Evolutionary conservation across 805 yeast species (phyloP), one percentile per base, ranked within the genome.

Genomic region (Teunomyces pallodes): DNA sequence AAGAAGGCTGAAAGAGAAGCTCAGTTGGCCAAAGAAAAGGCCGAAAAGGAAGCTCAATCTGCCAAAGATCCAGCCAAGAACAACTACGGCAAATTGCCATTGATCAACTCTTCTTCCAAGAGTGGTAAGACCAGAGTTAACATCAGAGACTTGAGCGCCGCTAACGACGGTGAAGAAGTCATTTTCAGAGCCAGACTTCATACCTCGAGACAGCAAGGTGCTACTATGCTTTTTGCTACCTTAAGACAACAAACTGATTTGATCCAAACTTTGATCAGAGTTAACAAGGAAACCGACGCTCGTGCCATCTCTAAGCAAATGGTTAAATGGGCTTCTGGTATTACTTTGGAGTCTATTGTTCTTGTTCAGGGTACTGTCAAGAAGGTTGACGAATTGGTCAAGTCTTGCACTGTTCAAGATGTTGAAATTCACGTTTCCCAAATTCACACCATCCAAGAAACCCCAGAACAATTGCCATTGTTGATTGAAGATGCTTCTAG

Each of bases 401-500:
- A 87, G 65, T 84, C 94, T 43, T 94, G 97, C 46, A 89, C 98
- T 36, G 84, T 90, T 50, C 94, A 90, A 75, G 91, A 88, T 58
- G 86, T 83, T 51, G 99, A 94, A 77, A 81, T 94, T 55, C 84
- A 81, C 55, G 79, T 94, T 59, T 69, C 79, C 48, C 83, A 87
- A 70, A 79, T 94, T 54, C 82, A 74, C 69, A 77, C 91, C 48
- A 82, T 92, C 54, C 83, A 87, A 50, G 96, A 86, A 69, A 87
- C 98, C 29, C 97, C 97, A 44, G 86, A 85, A 60, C 90, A 87
- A 72, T 79, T 94, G 64, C 99, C 99, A 50, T 84, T 94, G 64
- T 80, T 92, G 66, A 83, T 94, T 61, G 99, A 94, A 76, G 99
- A 94, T 70, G 98, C 98, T 30, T 79, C 92, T 17, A 86, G 99